Evolutionary conservation across 805 yeast species (phyloP), one percentile per base, ranked within the genome.

Genomic region (Candida coleopterorum): DNA sequence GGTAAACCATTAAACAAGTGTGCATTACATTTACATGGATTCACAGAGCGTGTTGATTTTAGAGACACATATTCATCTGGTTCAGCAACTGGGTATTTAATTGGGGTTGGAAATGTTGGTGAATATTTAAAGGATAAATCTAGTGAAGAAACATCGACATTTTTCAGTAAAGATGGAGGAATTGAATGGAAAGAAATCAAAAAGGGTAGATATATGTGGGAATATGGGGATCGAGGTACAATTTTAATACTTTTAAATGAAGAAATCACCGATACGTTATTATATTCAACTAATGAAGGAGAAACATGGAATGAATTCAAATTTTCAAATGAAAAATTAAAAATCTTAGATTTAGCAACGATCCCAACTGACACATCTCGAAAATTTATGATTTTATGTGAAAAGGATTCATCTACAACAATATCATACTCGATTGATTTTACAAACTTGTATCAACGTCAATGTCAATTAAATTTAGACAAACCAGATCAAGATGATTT

Each of bases 41-140:
- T 74, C 56, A 89, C 97, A 2, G 97, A 90, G 56, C 71, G 96
- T 45, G 61, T 62, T 3, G 97, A 89, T 55, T 72, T 74, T 38
- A 74, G 96, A 49, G 97, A 90, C 52, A 81, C 95, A 0, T 85
- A 68, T 47, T 83, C 95, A 0, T 88, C 97, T 0, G 79, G 85
- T 0, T 81, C 96, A 8, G 97, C 97, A 0, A 70, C 82, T 14
- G 98, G 98, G 1, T 62, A 88, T 62, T 61, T 90, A 72, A 68
- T 93, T 46, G 97, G 84, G n/a, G 77, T 84, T n/a, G 98, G 98
- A 21, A 88, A 84, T 53, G 96, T 87, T 34, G 97, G 97, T 6
- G 74, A 70, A 20, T 42, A 48, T 7, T 62, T 90, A 36, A 25
- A 34, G 21, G 40, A 37, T 23, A 20, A 32, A 18, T 60, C 74